These are phyloP conservation scores for Aspergillus piperis DNA, from an alignment of 2,329 filamentous ascomycete genomes.

Conservation along the genomic window DNA sequence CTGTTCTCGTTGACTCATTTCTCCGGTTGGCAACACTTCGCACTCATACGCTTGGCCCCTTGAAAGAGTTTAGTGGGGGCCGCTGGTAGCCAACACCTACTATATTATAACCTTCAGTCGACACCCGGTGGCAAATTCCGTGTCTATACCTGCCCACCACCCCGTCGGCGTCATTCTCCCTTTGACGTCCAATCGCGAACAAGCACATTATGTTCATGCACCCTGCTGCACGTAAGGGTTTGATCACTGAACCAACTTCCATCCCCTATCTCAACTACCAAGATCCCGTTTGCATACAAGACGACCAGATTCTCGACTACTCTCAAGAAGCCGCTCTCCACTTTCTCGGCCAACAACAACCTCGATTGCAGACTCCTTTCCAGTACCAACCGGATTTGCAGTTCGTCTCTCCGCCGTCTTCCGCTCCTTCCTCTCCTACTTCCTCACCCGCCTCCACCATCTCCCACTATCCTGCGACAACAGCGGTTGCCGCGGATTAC, in stretches of 20 bases:
- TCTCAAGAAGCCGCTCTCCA: conserved; percentile 29
- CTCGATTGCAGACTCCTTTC: conserved; percentile 36
- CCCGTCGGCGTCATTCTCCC: conserved; percentile 23
- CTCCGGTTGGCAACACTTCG: not conserved
- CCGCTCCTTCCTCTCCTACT: conserved; percentile 37
- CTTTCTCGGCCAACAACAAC: conserved; percentile 28
- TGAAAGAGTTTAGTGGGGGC: conserved; percentile 23
- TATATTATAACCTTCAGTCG: conserved; percentile 31
- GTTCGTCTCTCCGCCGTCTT: conserved; percentile 41
- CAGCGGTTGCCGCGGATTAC: conserved; percentile 29
- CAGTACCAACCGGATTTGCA: conserved; percentile 32
- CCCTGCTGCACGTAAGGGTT: conserved; percentile 44
- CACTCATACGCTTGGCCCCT: conserved; percentile 22
- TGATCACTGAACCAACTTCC: conserved; percentile 41
- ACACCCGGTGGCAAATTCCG: conserved; percentile 33
- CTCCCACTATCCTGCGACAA: conserved; percentile 31
- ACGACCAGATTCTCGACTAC: conserved; percentile 39
- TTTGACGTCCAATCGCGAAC: conserved; percentile 30
- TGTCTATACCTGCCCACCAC: conserved; percentile 8
- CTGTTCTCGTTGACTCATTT: not conserved
- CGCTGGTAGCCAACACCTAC: conserved; percentile 22
- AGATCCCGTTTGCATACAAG: conserved; percentile 41
- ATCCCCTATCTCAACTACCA: conserved; percentile 28
- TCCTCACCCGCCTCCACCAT: conserved; percentile 39
- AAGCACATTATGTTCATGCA: conserved; percentile 43